Percentiles rank a stretch among this genome's conserved stretches.
These are phyloP conservation scores for Monosporozyma aerobia DNA, from an alignment of 805 yeast species.

Conservation along the genomic window DNA sequence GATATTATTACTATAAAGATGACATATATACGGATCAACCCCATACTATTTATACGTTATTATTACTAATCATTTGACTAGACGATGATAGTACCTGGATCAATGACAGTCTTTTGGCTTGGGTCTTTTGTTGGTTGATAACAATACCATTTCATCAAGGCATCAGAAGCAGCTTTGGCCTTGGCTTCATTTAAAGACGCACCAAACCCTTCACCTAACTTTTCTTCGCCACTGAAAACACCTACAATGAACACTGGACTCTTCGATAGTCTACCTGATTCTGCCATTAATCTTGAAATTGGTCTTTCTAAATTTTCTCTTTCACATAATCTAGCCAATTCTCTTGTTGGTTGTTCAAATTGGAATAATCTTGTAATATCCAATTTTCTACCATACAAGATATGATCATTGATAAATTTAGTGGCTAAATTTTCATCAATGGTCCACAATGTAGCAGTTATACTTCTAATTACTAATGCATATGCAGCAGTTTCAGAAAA, in stretches of 20 bases:
- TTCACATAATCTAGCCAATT: slow-evolving; percentile 65
- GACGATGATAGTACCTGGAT: slow-evolving; percentile 38
- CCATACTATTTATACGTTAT: not conserved
- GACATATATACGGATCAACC: not conserved
- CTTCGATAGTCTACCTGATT: slow-evolving; percentile 80
- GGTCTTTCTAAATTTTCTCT: slow-evolving; percentile 70
- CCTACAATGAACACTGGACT: slow-evolving; percentile 88
- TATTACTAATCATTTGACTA: slow-evolving; percentile 15
- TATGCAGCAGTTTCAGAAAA: slow-evolving; percentile 28
- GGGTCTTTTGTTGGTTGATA: slow-evolving; percentile 63
- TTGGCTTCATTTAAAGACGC: slow-evolving; percentile 84
- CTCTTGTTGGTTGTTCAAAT: slow-evolving; percentile 80
- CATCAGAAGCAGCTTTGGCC: slow-evolving; percentile 83
- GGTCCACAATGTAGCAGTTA: slow-evolving; percentile 67
- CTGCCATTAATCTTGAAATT: slow-evolving; percentile 75
- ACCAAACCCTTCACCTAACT: slow-evolving; percentile 93
- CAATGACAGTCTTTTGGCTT: slow-evolving; percentile 43
- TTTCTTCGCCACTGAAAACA: slow-evolving; percentile 71
- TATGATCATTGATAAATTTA: slow-evolving; percentile 61
- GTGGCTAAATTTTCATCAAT: slow-evolving; percentile 48
- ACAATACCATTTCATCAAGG: slow-evolving; percentile 85
- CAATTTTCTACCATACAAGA: slow-evolving; percentile 75
- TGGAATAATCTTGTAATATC: slow-evolving; percentile 66
- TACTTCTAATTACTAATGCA: slow-evolving; percentile 70
- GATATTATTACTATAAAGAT: not conserved